Percentiles rank a stretch among this genome's conserved stretches.
phyloP scores from a whole-genome alignment of 139 green algal genomes.

The Raphidocelis subcapitata region DNA sequence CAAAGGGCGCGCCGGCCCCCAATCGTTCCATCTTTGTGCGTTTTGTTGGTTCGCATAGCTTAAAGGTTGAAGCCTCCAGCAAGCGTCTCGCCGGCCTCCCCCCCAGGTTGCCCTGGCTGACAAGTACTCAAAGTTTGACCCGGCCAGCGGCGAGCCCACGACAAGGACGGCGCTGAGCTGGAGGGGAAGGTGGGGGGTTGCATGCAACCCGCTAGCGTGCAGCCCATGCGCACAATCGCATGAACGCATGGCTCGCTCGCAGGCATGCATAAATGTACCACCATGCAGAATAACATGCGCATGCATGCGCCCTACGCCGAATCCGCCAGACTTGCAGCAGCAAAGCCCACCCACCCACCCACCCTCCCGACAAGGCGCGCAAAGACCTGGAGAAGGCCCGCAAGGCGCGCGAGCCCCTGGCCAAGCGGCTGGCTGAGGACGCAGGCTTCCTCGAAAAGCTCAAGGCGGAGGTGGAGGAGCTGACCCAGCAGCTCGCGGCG shows the following conservation, averaged over 20 bases:
- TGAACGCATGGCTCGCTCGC: too few species aligned
- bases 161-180: constrained; percentile 74
- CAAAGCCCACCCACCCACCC: too few species aligned
- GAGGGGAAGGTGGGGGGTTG: constrained; percentile 61
- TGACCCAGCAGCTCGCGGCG: constrained; percentile 33
- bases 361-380: constrained; percentile 58
- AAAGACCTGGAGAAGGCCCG: constrained; percentile 79
- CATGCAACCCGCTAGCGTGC: neutral
- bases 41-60: too few species aligned
- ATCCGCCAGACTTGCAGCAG: too few species aligned
- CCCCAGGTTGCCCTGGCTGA: constrained; percentile 46
- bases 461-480: constrained; percentile 32
- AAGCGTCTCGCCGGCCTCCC: too few species aligned
- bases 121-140: constrained; percentile 74
- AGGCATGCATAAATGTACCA: too few species aligned
- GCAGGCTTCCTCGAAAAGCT: constrained; percentile 36
- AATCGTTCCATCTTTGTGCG: too few species aligned
- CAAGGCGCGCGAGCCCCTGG: constrained; percentile 58
- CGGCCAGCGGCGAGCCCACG: constrained; percentile 69
- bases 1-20: too few species aligned
- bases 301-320: too few species aligned
- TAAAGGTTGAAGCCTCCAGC: too few species aligned
- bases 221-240: too few species aligned
- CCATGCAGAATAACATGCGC: too few species aligned
- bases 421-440: constrained; percentile 59